Base-by-base conservation (phyloP, 1,139 yeast species). In the Kodamaea sp. region DNA sequence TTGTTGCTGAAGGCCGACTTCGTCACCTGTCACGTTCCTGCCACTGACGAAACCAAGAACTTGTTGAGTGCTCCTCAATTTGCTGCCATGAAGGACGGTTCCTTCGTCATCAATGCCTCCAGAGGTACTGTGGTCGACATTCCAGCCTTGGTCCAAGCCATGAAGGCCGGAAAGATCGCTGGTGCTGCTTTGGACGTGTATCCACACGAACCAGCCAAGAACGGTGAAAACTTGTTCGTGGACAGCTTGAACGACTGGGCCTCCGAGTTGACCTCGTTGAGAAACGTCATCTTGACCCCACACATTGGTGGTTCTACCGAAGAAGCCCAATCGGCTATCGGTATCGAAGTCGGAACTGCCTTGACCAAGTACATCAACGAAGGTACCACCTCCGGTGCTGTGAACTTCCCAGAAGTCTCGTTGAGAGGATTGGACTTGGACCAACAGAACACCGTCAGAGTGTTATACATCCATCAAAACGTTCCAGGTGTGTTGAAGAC, bases 221-320 rank as follows among this genome's bases (percentile, higher is more conserved):
- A 92, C 57, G 98, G 98, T 53, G 89, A 83, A 49, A 82, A 78
- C 44, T 69, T 81, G 52, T 92, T 90, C 69, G 69, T 61, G 53
- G 73, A 83, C 55, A 73, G 74, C 27, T 74, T 92, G 59, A 92
- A 92, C 67, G 55, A 70, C 22, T 94, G 96, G 94, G 79, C 88
- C 39, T 73, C 86, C 22, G 96, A 90, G 57, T 76, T 94, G 51
- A 76, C 83, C 48, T 73, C 86, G 13, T 76, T 89, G 61, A 80
- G 94, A 68, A 94, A 92, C 62, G 83, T 92, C 38, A 89, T 94
- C 45, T 75, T 92, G 57, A 83, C 97, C 37, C 99, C 99, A 24
- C 99, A 92, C 59, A 92, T 92, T 53, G 99, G 99, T 69, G 98
- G 98, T 46, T 89, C 97, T 32, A 92, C 99, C 31, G 97, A 92